phyloP scores from a whole-genome alignment of 176 grass and related monocot genomes.

The Urochloa ruziziensis region DNA sequence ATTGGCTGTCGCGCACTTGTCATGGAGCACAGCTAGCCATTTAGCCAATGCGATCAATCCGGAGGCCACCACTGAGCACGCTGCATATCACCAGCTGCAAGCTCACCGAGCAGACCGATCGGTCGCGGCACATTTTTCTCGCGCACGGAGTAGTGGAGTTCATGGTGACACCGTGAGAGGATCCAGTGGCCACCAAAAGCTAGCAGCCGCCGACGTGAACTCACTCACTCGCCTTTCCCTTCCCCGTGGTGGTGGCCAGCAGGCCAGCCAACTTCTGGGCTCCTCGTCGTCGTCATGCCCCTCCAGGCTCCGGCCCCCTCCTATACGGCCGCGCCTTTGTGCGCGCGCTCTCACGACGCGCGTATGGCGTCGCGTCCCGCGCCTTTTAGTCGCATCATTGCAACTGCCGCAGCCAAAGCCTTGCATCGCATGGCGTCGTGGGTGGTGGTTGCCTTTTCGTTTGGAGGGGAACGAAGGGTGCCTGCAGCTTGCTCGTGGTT shows the following conservation, averaged over 20 bases:
- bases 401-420: not conserved
- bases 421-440: not conserved
- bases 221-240: not conserved
- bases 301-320: too few species aligned
- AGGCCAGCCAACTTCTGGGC: not conserved
- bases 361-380: slow-evolving; percentile 6
- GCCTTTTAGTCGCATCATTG: not conserved
- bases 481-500: too few species aligned
- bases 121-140: not conserved
- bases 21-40: not conserved
- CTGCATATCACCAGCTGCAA: not conserved
- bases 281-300: not conserved
- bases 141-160: slow-evolving; percentile 24
- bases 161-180: slow-evolving; percentile 13
- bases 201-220: not conserved
- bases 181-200: slow-evolving; percentile 3
- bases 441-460: too few species aligned
- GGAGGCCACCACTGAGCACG: not conserved
- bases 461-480: too few species aligned
- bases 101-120: not conserved
- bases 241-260: not conserved
- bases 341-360: not conserved
- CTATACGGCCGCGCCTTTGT: not conserved
- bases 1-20: not conserved
- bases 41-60: not conserved